Evolutionary conservation across 2,329 filamentous ascomycete genomes (phyloP), one percentile per base, ranked within the genome.

Genomic region (Exophiala lecanii-corni): DNA sequence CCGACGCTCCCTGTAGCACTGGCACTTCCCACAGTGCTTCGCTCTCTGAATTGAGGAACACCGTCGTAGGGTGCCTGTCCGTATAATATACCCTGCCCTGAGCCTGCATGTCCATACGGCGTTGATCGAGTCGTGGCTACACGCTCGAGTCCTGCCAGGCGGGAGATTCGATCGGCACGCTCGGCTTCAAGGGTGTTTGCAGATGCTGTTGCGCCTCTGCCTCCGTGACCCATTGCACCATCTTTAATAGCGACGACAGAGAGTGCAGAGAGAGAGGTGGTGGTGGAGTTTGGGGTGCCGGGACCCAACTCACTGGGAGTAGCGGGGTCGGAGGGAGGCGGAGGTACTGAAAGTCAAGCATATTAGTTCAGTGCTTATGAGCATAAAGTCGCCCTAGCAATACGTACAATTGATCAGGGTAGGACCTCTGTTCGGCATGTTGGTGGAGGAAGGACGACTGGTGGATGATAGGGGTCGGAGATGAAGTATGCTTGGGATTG

Each of bases 171-270:
- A 66, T 96, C 89, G 51, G 88, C 89, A 55, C 89, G 87, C 65
- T 95, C 89, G 51, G 89, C 89, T 58, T 95, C 89, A 48, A 92
- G 81, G 57, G 84, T 91, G 54, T 78, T 84, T 41, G 79, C 78
- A 15, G 81, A 84, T 5, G 78, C 65, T 25, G 62, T 63, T n/a
- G 71, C 72, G 66, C 54, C 75, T 70, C 56, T 77, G 73, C 57
- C 79, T 70, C 57, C 76, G 38, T 79, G 78, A 51, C 91, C 91
- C 48, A 88, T 86, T 60, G 96, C 88, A 56, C 91, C 91, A 62
- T 97, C 91, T 67, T 96, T 95, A 74, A 95, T 95, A 39, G 91
- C 91, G 9, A 88, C 92, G 13, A 91, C 96, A 12, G 88, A 94
- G 36, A 97, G 77, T 30, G 89, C 83, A 18, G 88, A 95, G 59